These are phyloP conservation scores for Casaregolazyma suthepensis DNA, from an alignment of 1,139 yeast genomes.

Conservation along the genomic window DNA sequence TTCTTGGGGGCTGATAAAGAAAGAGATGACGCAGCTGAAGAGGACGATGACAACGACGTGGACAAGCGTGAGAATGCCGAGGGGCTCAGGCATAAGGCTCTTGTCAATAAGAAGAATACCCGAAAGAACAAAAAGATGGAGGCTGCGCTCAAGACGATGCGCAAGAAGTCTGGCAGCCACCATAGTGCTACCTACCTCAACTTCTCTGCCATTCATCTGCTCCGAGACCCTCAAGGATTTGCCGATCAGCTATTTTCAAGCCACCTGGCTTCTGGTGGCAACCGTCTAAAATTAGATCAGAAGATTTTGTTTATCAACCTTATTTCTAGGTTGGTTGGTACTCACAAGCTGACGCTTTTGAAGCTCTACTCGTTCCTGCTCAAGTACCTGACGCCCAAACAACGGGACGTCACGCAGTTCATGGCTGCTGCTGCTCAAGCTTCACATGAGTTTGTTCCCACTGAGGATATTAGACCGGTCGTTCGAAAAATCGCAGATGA, in stretches of 20 bases:
- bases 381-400: conserved; percentile 90
- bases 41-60: conserved; percentile 58
- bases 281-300: conserved; percentile 74
- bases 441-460: conserved; percentile 93
- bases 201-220: conserved; percentile 86
- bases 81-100: conserved; percentile 71
- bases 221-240: conserved; percentile 96
- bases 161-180: conserved; percentile 49
- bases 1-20: conserved; percentile 94
- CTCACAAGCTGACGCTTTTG: conserved; percentile 84
- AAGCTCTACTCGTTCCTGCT: conserved; percentile 85
- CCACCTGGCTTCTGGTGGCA: conserved; percentile 62
- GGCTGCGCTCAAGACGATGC: conserved; percentile 59
- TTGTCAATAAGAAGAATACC: conserved; percentile 73
- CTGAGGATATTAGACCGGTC: conserved; percentile 73
- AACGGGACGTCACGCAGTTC: conserved; percentile 86
- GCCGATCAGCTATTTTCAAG: conserved; percentile 74
- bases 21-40: conserved; percentile 78
- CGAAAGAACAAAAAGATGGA: conserved; percentile 77
- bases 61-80: conserved; percentile 24
- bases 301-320: conserved; percentile 82
- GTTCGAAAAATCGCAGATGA: conserved; percentile 93
- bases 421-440: conserved; percentile 98
- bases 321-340: conserved; percentile 82
- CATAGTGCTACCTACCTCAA: conserved; percentile 64